Evolutionary conservation across 1,139 yeast species (phyloP), one percentile per base, ranked within the genome.

Genomic region (Saccharomyces hybrid): DNA sequence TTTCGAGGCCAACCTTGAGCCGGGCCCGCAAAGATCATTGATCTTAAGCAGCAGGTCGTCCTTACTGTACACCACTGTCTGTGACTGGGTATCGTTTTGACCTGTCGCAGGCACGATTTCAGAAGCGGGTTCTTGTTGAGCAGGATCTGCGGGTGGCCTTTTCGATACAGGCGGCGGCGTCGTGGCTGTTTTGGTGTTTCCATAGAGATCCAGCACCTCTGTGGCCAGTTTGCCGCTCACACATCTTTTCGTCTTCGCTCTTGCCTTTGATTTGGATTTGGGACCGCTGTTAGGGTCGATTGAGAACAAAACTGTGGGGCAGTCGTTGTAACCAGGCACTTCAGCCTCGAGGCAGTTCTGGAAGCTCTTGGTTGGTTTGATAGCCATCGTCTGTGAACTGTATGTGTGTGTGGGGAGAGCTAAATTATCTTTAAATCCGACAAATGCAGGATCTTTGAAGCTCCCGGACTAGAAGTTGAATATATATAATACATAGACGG

Each of bases 281-380:
- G 42, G 42, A 5, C 42, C 42, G 42, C 42, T 34, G 5, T 34
- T 34, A 34, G 42, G 42, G 23, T 34, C 42, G 23, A n/a, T 57
- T 52, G 13, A 59, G 48, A 65, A 66, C 38, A 69, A 49, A 52
- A 67, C 66, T 8, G 63, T 62, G 1, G 72, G 72, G 53, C 72
- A 69, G 50, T 69, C 72, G 54, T 69, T 69, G 47, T 69, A 69
- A 6, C 71, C 71, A 4, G 67, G 65, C 5, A 69, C 67, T 13
- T 69, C 72, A 6, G 65, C 56, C 53, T 69, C 72, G n/a, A 62
- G 53, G 51, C 72, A 69, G 48, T 69, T 62, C 53, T 69, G 72
- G 53, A 64, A 68, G 50, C 69, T 65, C 50, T 59, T 62, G 3
- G 42, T 34, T 3, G 42, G 42, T 34, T 34, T 34, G 2, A 34